phyloP scores from a whole-genome alignment of 257 asterid genomes.

The Ehretia macrophylla region DNA sequence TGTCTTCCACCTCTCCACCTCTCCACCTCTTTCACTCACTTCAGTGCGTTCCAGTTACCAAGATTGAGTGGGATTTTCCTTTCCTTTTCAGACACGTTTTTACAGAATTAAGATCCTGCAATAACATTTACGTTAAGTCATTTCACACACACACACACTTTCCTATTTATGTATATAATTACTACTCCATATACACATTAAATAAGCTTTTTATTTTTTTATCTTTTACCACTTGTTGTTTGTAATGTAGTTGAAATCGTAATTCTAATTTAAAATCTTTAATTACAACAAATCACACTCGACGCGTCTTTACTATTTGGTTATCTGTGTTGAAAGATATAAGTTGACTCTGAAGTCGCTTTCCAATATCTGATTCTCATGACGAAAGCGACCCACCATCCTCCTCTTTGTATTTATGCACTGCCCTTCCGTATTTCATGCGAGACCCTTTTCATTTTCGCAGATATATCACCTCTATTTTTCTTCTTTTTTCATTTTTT shows the following conservation, averaged over 20 bases:
- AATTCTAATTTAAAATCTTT: too few species aligned
- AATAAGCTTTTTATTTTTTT: too few species aligned
- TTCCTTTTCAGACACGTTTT: conserved; percentile 1
- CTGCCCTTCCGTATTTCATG: conserved; percentile 31
- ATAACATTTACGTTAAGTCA: not conserved
- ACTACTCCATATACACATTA: too few species aligned
- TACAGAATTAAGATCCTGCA: not conserved
- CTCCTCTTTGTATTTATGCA: conserved; percentile 26
- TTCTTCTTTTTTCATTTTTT: not conserved
- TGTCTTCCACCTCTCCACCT: conserved; percentile 5
- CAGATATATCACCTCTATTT: not conserved
- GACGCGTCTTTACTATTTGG: too few species aligned
- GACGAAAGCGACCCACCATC: conserved; percentile 46
- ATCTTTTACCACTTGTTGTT: too few species aligned
- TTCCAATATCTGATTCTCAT: conserved; percentile 53
- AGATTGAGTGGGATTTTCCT: not conserved
- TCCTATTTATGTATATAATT: too few species aligned
- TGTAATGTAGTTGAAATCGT: too few species aligned
- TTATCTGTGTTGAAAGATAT: too few species aligned
- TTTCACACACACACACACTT: too few species aligned
- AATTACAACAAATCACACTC: too few species aligned
- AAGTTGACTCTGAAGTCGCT: conserved; percentile 14
- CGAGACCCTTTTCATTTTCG: conserved; percentile 12
- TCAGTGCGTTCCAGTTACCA: conserved; percentile 7
- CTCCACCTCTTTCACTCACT: not conserved